Percentiles rank a stretch among this genome's conserved stretches.
These are phyloP conservation scores for Capsicum chinense DNA, from an alignment of 257 asterid species.

Conservation along the genomic window DNA sequence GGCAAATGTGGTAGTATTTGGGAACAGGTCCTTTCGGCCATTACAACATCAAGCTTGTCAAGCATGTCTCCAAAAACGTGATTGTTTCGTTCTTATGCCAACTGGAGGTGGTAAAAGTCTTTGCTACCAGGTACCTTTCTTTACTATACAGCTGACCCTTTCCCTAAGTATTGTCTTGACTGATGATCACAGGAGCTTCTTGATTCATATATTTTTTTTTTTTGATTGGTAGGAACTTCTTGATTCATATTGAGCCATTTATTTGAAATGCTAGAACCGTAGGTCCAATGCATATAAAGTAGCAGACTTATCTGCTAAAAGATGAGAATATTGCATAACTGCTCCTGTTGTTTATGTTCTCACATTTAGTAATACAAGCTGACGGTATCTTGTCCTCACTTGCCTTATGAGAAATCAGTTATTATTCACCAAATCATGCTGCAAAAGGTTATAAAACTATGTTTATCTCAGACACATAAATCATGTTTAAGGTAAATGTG, in stretches of 20 bases:
- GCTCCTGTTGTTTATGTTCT: conserved; percentile 6
- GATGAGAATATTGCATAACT: background rate
- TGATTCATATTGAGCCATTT: conserved; percentile 1
- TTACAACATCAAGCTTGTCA: conserved; percentile 84
- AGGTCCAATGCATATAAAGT: conserved; percentile 16
- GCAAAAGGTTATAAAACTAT: background rate
- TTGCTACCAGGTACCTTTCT: conserved; percentile 86
- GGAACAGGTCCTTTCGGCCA: conserved; percentile 77
- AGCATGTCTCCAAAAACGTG: conserved; percentile 66
- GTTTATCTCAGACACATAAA: background rate
- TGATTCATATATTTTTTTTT: background rate
- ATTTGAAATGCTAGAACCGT: background rate
- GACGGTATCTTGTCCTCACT: background rate
- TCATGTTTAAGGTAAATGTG: conserved; percentile 10
- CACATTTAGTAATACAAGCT: background rate
- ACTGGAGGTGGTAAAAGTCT: conserved; percentile 99
- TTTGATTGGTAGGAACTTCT: background rate
- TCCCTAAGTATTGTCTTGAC: background rate
- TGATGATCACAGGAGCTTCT: background rate
- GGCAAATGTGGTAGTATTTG: conserved; percentile 94
- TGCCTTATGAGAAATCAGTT: conserved; percentile 14
- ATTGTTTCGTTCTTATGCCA: conserved; percentile 95
- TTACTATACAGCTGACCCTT: conserved; percentile 14
- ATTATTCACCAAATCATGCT: background rate
- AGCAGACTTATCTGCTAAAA: background rate